phyloP scores from a whole-genome alignment of 306 rosid genomes.

The Cicer chorassanicum region DNA sequence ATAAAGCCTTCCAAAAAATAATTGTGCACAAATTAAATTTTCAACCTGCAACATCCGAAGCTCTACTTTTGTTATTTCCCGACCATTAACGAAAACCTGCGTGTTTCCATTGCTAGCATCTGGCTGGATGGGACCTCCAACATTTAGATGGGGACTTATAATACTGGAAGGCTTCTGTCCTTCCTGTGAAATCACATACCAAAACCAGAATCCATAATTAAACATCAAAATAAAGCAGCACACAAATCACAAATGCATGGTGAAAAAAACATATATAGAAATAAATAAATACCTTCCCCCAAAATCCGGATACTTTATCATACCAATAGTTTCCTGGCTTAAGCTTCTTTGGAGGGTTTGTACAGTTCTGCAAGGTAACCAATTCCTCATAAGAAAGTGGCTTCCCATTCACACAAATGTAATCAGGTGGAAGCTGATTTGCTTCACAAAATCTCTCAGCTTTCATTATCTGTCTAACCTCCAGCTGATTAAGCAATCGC shows the following conservation, averaged over 20 bases:
- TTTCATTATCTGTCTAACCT: constrained; percentile 89
- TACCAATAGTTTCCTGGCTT: constrained; percentile 99
- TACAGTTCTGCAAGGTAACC: constrained; percentile 64
- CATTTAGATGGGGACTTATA: constrained; percentile 89
- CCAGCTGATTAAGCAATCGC: constrained; percentile 89
- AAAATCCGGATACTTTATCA: constrained; percentile 98
- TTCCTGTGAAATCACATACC: constrained; percentile 65
- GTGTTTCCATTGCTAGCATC: constrained; percentile 97
- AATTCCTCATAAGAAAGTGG: constrained; percentile 88
- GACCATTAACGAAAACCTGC: constrained; percentile 87
- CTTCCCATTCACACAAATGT: constrained; percentile 80
- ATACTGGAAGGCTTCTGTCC: constrained; percentile 90
- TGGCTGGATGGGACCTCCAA: constrained; percentile 74
- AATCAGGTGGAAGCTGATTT: constrained; percentile 88
- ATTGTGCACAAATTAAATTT: constrained; percentile 35
- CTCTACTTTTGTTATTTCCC: constrained; percentile 93
- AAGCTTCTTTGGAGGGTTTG: constrained; percentile 93
- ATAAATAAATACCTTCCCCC: constrained; percentile 87
- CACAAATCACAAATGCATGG: constrained; percentile 23
- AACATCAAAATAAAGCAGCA: constrained; percentile 19
- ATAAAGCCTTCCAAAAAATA: constrained; percentile 20
- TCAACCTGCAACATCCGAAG: constrained; percentile 98
- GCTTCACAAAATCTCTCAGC: constrained; percentile 87
- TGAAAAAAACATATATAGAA: not conserved
- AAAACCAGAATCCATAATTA: constrained; percentile 32